phyloP scores from a whole-genome alignment of 495 filamentous ascomycete genomes.

The Penicillium odoratum region DNA sequence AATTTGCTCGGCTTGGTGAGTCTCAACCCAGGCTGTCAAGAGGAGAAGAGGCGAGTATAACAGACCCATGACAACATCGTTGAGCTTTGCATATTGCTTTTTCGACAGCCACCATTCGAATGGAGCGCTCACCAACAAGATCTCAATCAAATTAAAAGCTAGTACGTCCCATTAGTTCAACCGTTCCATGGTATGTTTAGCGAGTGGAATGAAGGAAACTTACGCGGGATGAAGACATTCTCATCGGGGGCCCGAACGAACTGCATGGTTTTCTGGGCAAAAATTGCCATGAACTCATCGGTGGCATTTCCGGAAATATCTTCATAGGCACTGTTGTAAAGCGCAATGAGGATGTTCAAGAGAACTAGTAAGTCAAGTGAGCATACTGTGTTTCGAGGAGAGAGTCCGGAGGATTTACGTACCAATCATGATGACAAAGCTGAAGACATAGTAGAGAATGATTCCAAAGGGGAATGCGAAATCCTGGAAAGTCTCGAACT shows the following conservation, averaged over 20 bases:
- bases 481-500: constrained; percentile 84
- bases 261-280: constrained; percentile 88
- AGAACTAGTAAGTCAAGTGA: constrained; percentile 56
- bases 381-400: constrained; percentile 5
- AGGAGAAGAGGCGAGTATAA: constrained; percentile 85
- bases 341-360: constrained; percentile 90
- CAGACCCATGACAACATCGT: constrained; percentile 81
- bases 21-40: constrained; percentile 75
- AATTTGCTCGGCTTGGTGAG: constrained; percentile 65
- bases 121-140: constrained; percentile 73
- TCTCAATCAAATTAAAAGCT: constrained; percentile 90
- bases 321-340: constrained; percentile 95
- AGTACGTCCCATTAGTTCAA: not conserved
- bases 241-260: constrained; percentile 97
- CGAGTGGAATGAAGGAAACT: constrained; percentile 14
- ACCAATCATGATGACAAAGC: constrained; percentile 91
- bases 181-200: not conserved
- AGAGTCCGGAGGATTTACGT: constrained; percentile 11
- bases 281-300: constrained; percentile 92
- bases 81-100: constrained; percentile 68
- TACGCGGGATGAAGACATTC: constrained; percentile 91
- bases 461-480: constrained; percentile 79
- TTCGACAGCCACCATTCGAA: constrained; percentile 94
- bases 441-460: constrained; percentile 92
- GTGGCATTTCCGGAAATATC: constrained; percentile 93